Base-by-base conservation (phyloP, 179 eudicot species). In the Heliamphora pulchella region DNA sequence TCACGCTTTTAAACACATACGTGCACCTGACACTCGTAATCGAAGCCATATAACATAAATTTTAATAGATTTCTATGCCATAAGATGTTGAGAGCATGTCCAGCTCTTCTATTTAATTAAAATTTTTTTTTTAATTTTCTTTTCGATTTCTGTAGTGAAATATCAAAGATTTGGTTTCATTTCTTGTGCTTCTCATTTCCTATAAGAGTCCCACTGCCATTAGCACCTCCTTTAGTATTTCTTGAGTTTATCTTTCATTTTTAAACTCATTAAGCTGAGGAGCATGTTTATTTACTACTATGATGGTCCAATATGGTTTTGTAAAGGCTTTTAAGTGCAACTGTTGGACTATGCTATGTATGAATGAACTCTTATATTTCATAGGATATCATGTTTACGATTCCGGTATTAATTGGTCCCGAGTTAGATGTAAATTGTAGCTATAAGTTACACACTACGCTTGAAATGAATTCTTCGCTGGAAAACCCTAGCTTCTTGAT, bases 261-360 rank as follows among this genome's bases (percentile, higher is more conserved):
- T 41, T 67, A 39, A n/a, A 13, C 41, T 4, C 15, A 17, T 67
- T 67, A 67, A 31, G 71, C 50, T 13, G 41, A 67, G 48, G 50
- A 67, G 41, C 14, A 10, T 67, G n/a, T 39, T 41, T 66, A 39
- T 41, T 67, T 41, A n/a, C 48, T 67, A 67, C 46, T 47, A n/a
- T n/a, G 74, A 46, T 44, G 20, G 31, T 11, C 4, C 0, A 31
- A 46, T 44, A 70, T 70, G 2, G 31, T n/a, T 61, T 22, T 15
- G 22, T 70, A 46, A 11, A 50, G 8, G 17, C 54, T 47, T 47
- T 70, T 11, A 46, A 46, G 50, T 43, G 59, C 3, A 4, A 31
- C 50, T 70, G 55, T 44, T 44, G 74, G 55, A 70, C 54, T 44
- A 70, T 46, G 74, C 48, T 48, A 69, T 69, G 58, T 54, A 11